Base-by-base conservation (phyloP, 2,329 filamentous ascomycete genomes). In the Arachnomyces sp. region DNA sequence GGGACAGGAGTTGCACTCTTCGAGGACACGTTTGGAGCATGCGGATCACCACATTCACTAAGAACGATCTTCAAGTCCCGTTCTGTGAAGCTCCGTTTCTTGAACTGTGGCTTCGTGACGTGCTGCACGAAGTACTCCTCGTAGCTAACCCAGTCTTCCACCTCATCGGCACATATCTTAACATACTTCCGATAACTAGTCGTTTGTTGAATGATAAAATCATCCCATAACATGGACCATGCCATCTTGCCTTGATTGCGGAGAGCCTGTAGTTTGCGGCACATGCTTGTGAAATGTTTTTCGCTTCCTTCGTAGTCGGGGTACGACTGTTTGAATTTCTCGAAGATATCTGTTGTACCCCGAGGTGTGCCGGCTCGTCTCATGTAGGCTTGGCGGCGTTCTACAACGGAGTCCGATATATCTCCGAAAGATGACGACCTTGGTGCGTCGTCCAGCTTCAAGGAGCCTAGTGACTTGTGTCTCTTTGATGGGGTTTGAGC, bases 201-300 rank as follows among this genome's bases (percentile, higher is more conserved):
- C 5, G 58, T 49, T 44, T 67, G 57, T 46, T 59, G 57, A 38
- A 64, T 66, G 37, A 70, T 50, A 42, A 67, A 70, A 45, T 70
- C 67, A 49, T 71, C 67, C 62, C 66, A 68, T 11, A 70, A 40
- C 16, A 57, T 62, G 9, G 59, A 64, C 37, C 57, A 54, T 29
- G 56, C 47, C 28, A 64, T 43, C 18, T 52, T 38, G 4, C 57
- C 61, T 13, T 46, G 39, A 14, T 43, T 44, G n/a, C 58, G 46
- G 29, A 67, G 46, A 11, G 45, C 44, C 16, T 59, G 54, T 29
- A 69, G 47, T 36, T 56, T 62, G 13, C 45, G 48, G 40, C 64
- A 68, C 16, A 67, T 46, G n/a, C 53, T 49, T 14, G 46, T 47
- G 38, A 70, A 70, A 47, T 66, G 57, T 4, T 45, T 43, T 15